Percentiles rank a stretch among this genome's conserved stretches.
phyloP scores from a whole-genome alignment of 768 basidiomycete species.

The Xerocomellus intermedius region DNA sequence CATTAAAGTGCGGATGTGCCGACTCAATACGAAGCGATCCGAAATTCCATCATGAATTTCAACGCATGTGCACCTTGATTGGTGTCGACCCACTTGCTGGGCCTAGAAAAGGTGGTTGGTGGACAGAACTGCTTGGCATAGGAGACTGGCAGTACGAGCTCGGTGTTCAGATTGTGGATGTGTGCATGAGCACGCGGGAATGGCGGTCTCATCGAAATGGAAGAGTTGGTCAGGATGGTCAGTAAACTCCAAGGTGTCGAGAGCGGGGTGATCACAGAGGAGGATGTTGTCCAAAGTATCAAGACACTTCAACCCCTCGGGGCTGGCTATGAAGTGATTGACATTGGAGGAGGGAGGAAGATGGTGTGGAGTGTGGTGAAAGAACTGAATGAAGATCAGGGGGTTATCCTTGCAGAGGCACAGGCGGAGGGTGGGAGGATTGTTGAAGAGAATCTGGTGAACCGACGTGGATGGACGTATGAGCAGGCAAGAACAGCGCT shows the following conservation, averaged over 20 bases:
- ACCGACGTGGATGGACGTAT: constrained; percentile 69
- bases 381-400: constrained; percentile 88
- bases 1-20: no score
- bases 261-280: constrained; percentile 73
- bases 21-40: no score
- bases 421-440: constrained; percentile 68
- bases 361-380: constrained; percentile 89
- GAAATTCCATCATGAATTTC: no score
- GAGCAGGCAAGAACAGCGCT: constrained; percentile 76
- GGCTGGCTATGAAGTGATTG: constrained; percentile 84
- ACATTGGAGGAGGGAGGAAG: constrained; percentile 62
- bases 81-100: no score
- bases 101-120: constrained; percentile 55
- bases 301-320: constrained; percentile 85
- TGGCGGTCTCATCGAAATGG: constrained; percentile 89
- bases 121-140: constrained; percentile 83
- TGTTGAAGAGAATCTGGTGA: constrained; percentile 58
- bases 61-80: no score
- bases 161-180: constrained; percentile 91
- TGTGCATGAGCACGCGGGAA: constrained; percentile 90
- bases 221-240: constrained; percentile 78
- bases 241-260: constrained; percentile 69
- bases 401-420: constrained; percentile 74
- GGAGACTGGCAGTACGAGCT: constrained; percentile 97
- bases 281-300: constrained; percentile 82